Evolutionary conservation across 1,139 yeast species (phyloP), one percentile per base, ranked within the genome.

Genomic region (Hansenula lynferdii): DNA sequence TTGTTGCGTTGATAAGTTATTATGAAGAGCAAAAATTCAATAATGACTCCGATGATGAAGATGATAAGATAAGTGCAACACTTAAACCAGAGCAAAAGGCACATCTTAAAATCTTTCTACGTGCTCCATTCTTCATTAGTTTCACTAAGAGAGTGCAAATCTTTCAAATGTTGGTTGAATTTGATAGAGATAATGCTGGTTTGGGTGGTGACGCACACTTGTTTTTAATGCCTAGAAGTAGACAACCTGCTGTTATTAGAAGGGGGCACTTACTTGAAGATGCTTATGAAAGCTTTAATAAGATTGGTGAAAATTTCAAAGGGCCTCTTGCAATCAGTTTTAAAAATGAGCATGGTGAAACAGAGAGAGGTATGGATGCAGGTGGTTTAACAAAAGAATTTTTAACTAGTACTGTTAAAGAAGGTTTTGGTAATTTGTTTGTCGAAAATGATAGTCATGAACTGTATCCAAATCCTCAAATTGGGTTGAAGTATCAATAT

Each of bases 311-410:
- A 7, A 64, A 65, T 15, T 74, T 92, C 57, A 86, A 84, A 52
- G 58, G 72, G 19, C 70, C 68, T 27, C 61, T 90, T 14, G 67
- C 75, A 3, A 89, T 92, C 4, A 70, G 73, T 7, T 89, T 92
- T 53, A 67, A 65, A 36, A 85, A 85, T 53, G 76, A 81, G 42
- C 75, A 81, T 59, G 96, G 95, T 1, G 77, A 74, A 21, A 74
- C 68, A 31, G 72, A 67, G 30, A 92, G 85, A 1, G 98, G 98
- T 1, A 83, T 92, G 39, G 98, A 92, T 60, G 98, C 98, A 6
- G 98, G 98, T 10, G 98, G 98, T 2, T 68, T 92, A 18, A 90
- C 97, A 0, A 90, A 92, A 57, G 98, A 92, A 54, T 81, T 92
- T 49, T 64, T 92, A 40, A 87, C 92, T 2, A 69, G 83, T 36